Evolutionary conservation across 1,139 yeast species (phyloP), one percentile per base, ranked within the genome.

Genomic region (Scheffersomyces titani): DNA sequence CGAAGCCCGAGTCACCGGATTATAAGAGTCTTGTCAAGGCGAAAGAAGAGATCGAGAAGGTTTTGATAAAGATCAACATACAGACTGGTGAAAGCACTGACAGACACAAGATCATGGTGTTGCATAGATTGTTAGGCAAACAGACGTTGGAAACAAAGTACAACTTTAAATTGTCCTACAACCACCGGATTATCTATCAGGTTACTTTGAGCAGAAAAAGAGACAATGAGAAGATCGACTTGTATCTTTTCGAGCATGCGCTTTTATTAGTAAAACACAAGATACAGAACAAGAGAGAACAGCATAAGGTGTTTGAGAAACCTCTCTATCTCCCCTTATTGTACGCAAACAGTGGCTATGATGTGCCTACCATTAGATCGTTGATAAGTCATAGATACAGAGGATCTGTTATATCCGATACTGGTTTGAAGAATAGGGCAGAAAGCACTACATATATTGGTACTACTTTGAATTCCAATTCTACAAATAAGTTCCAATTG

Each of bases 51-150:
- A 83, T 94, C 52, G 88, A 89, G 61, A 89, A 85, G 61, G 86
- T 92, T 58, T 83, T 94, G 74, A 87, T 83, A 36, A 84, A 90
- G 70, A 92, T 94, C 63, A 96, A 96, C 72, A 79, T 86, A 51
- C 98, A 93, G 67, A 90, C 97, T 53, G 99, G 99, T 72, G 93
- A 89, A 66, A 92, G 97, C 53, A 94, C 96, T 47, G 98, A 94
- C 77, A 83, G 97, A 63, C 93, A 92, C 75, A 92, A 92, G 65
- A 82, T 94, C 60, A 89, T 92, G 81, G 89, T 92, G 55, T 80
- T 96, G 70, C 93, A 92, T 68, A 90, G 94, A 70, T 70, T 78
- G 48, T 70, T 80, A 54, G 98, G 97, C 55, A 97, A 93, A 70
- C 90, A 89, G 67, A 92, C 93, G 40, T 92, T 94, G 68, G 83